Evolutionary conservation across 2,329 filamentous ascomycete genomes (phyloP).

Genomic region (Penicillium sp.): DNA sequence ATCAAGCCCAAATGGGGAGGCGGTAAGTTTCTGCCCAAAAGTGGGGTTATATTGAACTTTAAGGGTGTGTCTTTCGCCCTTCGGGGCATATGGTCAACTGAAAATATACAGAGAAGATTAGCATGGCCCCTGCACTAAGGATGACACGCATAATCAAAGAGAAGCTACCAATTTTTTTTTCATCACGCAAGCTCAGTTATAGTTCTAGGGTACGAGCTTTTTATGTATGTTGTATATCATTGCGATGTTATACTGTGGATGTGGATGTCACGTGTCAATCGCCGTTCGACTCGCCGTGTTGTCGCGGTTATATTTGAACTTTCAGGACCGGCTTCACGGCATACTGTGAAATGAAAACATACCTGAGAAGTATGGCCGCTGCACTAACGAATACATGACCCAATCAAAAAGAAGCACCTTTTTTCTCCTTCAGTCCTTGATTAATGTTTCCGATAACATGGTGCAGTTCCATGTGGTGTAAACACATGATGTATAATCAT

Average conservation of each 20-base stretch:
- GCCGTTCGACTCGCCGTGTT: too few relatives aligned
- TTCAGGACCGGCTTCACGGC: too few relatives aligned
- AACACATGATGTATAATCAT: neutral
- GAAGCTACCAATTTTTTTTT: too few relatives aligned
- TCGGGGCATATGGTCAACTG: slow-evolving; percentile 51
- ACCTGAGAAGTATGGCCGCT: slow-evolving; percentile 70
- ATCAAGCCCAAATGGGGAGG: too few relatives aligned
- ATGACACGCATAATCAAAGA: slow-evolving; percentile 53
- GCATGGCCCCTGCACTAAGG: slow-evolving; percentile 82
- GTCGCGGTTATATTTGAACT: too few relatives aligned
- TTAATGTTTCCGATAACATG: neutral
- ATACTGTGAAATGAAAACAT: slow-evolving; percentile 60
- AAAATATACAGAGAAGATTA: slow-evolving; percentile 69
- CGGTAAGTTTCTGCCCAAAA: neutral
- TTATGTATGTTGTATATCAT: too few relatives aligned
- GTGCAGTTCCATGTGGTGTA: neutral
- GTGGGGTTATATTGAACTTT: neutral
- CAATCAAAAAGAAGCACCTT: neutral
- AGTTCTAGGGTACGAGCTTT: too few relatives aligned
- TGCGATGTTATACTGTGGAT: too few relatives aligned
- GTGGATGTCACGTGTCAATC: too few relatives aligned
- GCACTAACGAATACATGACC: slow-evolving; percentile 66
- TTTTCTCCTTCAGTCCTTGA: too few relatives aligned
- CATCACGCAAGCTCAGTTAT: too few relatives aligned
- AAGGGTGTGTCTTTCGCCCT: neutral